phyloP scores from a whole-genome alignment of 768 basidiomycete species.

The Podaxis pistillaris region DNA sequence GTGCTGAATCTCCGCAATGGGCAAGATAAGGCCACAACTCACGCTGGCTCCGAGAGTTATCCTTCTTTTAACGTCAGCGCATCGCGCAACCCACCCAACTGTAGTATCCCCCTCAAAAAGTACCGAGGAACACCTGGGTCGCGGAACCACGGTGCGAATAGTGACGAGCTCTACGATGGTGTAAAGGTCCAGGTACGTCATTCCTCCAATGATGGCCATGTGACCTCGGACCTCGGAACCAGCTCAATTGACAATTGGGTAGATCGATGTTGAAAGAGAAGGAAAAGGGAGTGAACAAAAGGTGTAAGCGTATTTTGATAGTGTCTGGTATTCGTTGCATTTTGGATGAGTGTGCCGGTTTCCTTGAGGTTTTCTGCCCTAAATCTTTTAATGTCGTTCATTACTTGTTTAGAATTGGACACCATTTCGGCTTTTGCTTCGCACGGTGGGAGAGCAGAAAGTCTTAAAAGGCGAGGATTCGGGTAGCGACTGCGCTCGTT shows the following conservation, averaged over 20 bases:
- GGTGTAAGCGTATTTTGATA: neutral
- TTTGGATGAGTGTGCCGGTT: neutral
- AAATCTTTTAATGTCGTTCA: neutral
- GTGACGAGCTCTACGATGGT: constrained; percentile 13
- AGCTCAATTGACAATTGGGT: neutral
- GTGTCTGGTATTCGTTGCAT: neutral
- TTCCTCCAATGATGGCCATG: neutral
- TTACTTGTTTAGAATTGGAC: neutral
- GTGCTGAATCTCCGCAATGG: constrained; percentile 16
- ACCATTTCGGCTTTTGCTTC: constrained; percentile 1
- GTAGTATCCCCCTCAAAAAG: constrained; percentile 16
- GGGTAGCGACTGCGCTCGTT: neutral
- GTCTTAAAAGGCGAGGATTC: neutral
- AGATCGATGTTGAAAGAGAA: constrained; percentile 15
- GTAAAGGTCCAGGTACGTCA: constrained; percentile 18
- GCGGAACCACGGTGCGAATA: constrained; percentile 5
- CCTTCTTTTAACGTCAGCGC: constrained; percentile 4
- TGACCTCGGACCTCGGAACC: neutral
- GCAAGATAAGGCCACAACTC: neutral
- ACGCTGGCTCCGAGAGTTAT: constrained; percentile 4
- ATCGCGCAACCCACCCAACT: constrained; percentile 6
- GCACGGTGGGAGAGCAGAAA: constrained; percentile 2
- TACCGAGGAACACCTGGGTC: constrained; percentile 5
- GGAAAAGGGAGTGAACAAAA: neutral
- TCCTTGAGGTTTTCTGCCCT: neutral